Evolutionary conservation across 208 protist species (phyloP), one percentile per base, ranked within the genome.

Genomic region (Trichomonas gallinae): DNA sequence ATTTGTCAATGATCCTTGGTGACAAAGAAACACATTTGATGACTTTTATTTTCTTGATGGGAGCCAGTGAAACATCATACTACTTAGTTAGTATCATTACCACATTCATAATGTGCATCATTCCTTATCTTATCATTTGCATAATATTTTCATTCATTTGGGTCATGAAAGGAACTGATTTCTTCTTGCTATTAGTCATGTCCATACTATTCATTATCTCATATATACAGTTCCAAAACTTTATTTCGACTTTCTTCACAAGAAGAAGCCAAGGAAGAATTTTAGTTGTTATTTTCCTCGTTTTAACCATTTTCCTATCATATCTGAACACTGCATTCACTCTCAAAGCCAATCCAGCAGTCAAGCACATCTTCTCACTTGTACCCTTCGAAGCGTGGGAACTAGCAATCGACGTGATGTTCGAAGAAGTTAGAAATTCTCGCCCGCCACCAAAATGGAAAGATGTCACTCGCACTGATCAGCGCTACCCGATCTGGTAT

Each of bases 331-430:
- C 17, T 38, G 10, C 34, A 8, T 48, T 93, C 26, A 93, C 87
- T 31, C 17, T 48, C 2, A 40, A 48, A 26, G 87, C 42, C 17
- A 26, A 38, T 51, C 8, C 3, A 17, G 87, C 44, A 17, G 44
- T 93, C 38, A 93, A 93, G 46, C 87, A 93, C n/a, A 44, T 93
- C 17, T 93, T 93, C 26, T 93, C 87, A 38, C 44, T 93, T 4
- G 46, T 93, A 38, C 87, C 87, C 15, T 51, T 93, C 26, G 42
- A 42, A 26, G 11, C 44, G 1, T 93, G 44, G 11, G 40, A 93
- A 93, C 11, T 93, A 0, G 34, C 45, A 34, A 36, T 93, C 31
- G 44, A n/a, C 10, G 26, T 44, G 26, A 48, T 93, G 40, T 93
- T 48, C 45, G 10, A 48, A 93, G 13, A 93, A 38, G 23, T 13